Evolutionary conservation across 352 stramenopile species (phyloP), one percentile per base, ranked within the genome.

Genomic region (Saprolegnia diclina): DNA sequence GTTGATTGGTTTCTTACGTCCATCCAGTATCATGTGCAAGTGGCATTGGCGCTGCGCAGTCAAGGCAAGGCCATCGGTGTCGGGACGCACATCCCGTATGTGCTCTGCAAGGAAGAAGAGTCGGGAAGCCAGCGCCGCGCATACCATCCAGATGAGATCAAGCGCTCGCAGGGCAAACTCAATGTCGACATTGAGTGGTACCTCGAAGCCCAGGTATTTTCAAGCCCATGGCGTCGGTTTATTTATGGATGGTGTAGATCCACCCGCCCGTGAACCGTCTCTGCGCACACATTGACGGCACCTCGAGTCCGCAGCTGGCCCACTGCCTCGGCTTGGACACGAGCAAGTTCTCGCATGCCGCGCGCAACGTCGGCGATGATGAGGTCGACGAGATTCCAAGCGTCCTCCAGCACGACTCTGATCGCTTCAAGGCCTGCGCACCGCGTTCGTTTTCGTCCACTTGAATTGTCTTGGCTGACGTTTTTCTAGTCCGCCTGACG

Each of bases 11-110:
- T 59, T 37, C 53, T 19, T 16, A 64, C 4, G 18, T n/a, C 63
- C 21, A 38, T 11, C n/a, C 46, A 72, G 74, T 90, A 91, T 67
- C 98, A 99, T 77, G 89, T 99, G 2, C 91, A 98, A 77, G 98
- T 99, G 10, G 98, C 98, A 2, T 85, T 99, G 56, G 91, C 88
- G 54, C 93, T 99, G 81, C 79, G 98, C 63, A 89, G 88, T 40
- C 83, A 97, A 50, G 96, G 97, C 67, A 97, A 98, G 71, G 89
- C 91, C 0, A 95, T 99, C 50, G 98, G 97, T 66, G 95, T 97
- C 37, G 97, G 97, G n/a, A 97, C 98, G 53, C 97, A 99, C 77
- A 99, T 99, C 77, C 92, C 95, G 6, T 99, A 99, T 72, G 90
- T 99, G 32, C 96, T 99, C 32, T 98, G 93, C 71, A 80, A 85